These are phyloP conservation scores for Tricholoma furcatifolium DNA, from an alignment of 768 basidiomycete species.

Conservation along the genomic window DNA sequence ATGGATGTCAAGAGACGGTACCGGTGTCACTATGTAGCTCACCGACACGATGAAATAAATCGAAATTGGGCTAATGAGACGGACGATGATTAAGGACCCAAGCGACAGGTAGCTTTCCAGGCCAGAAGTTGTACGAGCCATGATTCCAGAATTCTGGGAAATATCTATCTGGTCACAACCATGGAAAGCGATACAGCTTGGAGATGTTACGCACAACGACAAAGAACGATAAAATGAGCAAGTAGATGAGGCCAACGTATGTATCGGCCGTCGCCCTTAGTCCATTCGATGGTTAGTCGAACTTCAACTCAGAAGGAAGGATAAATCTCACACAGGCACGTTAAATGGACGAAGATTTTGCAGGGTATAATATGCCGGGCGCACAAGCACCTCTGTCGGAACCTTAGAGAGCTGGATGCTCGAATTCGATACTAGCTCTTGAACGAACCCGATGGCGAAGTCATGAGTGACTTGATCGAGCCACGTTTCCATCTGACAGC, in stretches of 20 bases:
- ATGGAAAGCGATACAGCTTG: neutral
- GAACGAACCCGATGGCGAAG: conserved; percentile 20
- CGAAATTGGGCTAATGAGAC: conserved; percentile 35
- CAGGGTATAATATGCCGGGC: conserved; percentile 36
- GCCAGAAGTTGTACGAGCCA: conserved; percentile 35
- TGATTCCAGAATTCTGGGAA: conserved; percentile 28
- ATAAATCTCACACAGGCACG: conserved; percentile 41
- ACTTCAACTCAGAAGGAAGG: too few species aligned
- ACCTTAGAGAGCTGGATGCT: conserved; percentile 24
- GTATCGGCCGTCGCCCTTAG: conserved; percentile 35
- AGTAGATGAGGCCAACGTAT: conserved; percentile 36
- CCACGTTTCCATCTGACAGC: neutral
- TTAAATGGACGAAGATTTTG: conserved; percentile 48
- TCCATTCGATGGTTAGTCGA: neutral
- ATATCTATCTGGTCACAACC: neutral
- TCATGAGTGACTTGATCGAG: conserved; percentile 19
- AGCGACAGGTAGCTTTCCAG: conserved; percentile 37
- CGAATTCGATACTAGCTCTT: neutral
- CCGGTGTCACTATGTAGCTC: conserved; percentile 1
- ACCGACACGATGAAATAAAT: conserved; percentile 44
- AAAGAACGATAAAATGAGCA: conserved; percentile 27
- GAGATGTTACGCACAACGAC: conserved; percentile 19
- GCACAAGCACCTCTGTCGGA: conserved; percentile 38
- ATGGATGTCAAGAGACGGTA: too few species aligned
- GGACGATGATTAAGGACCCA: conserved; percentile 36